Evolutionary conservation across 192 early-diverging fungal genomes (phyloP), one percentile per base, ranked within the genome.

Genomic region (Endogone sp.): DNA sequence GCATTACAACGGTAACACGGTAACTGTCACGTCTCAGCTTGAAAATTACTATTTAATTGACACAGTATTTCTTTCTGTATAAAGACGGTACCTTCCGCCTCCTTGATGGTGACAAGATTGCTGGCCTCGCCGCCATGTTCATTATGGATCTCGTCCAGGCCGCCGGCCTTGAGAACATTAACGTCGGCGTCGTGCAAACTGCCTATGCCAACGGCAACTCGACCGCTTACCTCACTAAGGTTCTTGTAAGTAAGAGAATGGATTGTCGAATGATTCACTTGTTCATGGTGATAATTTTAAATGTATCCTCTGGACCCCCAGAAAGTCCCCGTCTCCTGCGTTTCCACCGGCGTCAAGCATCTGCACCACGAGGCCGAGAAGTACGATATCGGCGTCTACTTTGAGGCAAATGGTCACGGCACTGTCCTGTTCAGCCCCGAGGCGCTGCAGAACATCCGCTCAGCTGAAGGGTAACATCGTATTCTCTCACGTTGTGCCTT

Each of bases 391-490:
- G 98, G 98, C 75, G 95, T 98, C 49, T 99, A 99, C 86, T 99
- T 99, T 91, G 98, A 99, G 80, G 98, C 98, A 55, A 99, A 99
- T 71, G 98, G 98, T 65, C 98, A 99, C 76, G 98, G 98, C 63
- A 99, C 98, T 22, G 92, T 98, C 58, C 83, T 99, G 68, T 99
- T 99, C 79, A 98, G 93, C 76, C 72, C 86, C 55, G 75, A 73
- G 3, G 92, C 92, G 21, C 78, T 88, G 63, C 89, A 91, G 65
- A 90, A 92, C 6, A 94, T 97, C 76, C 79, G 87, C 63, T 77
- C 80, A 20, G 66, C 82, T 13, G 75, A 86, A 71, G 88, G 84
- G 88, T 91, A 82, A n/a, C n/a, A n/a, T n/a, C n/a, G n/a, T 37
- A 68, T 75, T 31, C 21, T n/a, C 13, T 31, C 10, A 3, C 2